Evolutionary conservation across 331 rosid genomes (phyloP), one percentile per base, ranked within the genome.

Genomic region (Quercus tomentella): DNA sequence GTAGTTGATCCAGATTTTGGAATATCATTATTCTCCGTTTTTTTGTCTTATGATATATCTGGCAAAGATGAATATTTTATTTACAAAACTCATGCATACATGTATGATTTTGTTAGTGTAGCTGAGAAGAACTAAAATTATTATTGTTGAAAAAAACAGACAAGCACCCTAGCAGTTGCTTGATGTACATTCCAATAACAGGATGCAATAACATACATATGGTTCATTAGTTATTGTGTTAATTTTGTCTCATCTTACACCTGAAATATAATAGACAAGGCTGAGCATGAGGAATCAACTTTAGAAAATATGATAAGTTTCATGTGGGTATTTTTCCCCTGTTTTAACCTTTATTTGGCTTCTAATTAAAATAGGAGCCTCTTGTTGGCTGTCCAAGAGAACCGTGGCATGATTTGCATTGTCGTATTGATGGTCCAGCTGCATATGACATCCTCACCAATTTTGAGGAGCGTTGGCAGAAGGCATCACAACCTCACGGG

Each of bases 331-430:
- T 77, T 23, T 72, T 80, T 54, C 23, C 75, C 8, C 41, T 31
- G 15, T 30, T 12, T 54, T 61, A 63, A 41, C 31, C 9, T 3
- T 58, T 82, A 17, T 25, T 76, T 76, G n/a, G 6, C 20, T 22
- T 77, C 49, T 51, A 31, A 76, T 35, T 74, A 49, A 69, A 89
- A 28, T 82, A 91, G 93, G 92, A 89, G 45, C 84, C 85, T 45
- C 72, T 74, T 74, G 78, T 54, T 86, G 97, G 90, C 52, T 89
- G 94, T 89, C 97, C 97, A 69, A 89, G 99, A 82, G 83, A 95
- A 80, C 97, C 99, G 65, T 95, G 99, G 99, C 99, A 95, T 88
- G 97, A 95, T 91, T 83, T 95, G 91, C 99, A 92, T 82, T 85
- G 92, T 56, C 74, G 79, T 82, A 82, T 95, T 79, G 97, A 91